phyloP scores from a whole-genome alignment of 495 filamentous ascomycete genomes.

The Penicillium longicatenatum region DNA sequence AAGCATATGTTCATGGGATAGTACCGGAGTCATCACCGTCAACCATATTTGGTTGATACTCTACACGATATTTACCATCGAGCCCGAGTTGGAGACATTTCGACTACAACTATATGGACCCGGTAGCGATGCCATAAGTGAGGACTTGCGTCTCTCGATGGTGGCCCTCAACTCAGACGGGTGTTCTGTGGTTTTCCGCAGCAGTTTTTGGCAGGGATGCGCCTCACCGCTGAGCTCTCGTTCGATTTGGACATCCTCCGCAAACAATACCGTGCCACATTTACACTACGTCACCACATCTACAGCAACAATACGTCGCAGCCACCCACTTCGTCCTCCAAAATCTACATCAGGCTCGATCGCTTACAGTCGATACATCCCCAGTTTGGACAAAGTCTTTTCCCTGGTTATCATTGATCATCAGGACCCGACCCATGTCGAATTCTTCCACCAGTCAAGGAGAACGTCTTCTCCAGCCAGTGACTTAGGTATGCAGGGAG shows the following conservation, averaged over 20 bases:
- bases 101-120: background rate
- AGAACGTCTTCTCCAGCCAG: background rate
- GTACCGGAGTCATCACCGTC: background rate
- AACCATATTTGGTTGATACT: slow-evolving; percentile 4
- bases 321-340: slow-evolving; percentile 4
- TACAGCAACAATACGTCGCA: background rate
- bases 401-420: background rate
- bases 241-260: slow-evolving; percentile 1
- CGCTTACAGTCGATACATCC: slow-evolving; percentile 8
- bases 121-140: background rate
- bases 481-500: background rate
- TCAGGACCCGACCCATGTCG: background rate
- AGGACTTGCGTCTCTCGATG: slow-evolving; percentile 1
- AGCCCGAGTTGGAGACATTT: background rate
- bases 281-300: slow-evolving; percentile 5
- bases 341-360: background rate
- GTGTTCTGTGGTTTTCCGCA: background rate
- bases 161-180: background rate
- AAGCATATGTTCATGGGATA: slow-evolving; percentile 1
- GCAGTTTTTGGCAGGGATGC: slow-evolving; percentile 5
- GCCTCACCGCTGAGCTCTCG: background rate
- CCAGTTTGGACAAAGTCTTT: slow-evolving; percentile 4
- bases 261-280: background rate
- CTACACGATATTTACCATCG: slow-evolving; percentile 3
- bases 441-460: slow-evolving; percentile 1